Evolutionary conservation across 2,329 filamentous ascomycete species (phyloP), one percentile per base, ranked within the genome.

Genomic region (Colletotrichum melonis): DNA sequence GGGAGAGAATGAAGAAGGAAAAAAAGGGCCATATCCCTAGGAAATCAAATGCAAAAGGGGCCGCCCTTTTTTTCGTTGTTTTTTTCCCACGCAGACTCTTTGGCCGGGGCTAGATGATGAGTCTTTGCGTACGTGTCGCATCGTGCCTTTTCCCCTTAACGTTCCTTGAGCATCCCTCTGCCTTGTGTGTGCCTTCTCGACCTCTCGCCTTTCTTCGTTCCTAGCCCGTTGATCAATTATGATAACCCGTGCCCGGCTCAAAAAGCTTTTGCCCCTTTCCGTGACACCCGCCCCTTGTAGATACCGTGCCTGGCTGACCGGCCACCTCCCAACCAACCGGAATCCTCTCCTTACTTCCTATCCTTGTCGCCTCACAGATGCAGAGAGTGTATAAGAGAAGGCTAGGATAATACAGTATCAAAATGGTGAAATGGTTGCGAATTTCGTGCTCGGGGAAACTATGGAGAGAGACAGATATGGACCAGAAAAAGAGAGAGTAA

Each of bases 11-110:
- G 38, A 69, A 54, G 54, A 52, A 52, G 42, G 28, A 49, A 58
- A 57, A 54, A 42, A 49, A 35, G 63, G 69, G 65, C 65, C 60
- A 66, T 69, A 62, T 69, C 69, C 60, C 60, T 52, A 19, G 35
- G 49, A 70, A 73, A 65, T 38, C n/a, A 74, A 74, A 68, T 68
- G 68, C 72, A 74, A 42, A 72, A 74, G 71, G 71, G 71, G 69
- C 72, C 72, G 42, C 72, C 63, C 69, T 63, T 66, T 58, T 66
- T 63, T 19, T 65, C 58, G 35, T 46, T 55, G 66, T 56, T 59
- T 49, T 42, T 4, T 42, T 6, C 38, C 42, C 42, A 49, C 24
- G 56, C 60, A 46, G 35, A 38, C 52, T 42, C 62, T 66, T 35
- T 71, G 71, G 67, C 60, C 46, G 56, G 70, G 60, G 35, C 46